phyloP scores from a whole-genome alignment of 2,329 filamentous ascomycete species.

The Diplodia scrobiculata region DNA sequence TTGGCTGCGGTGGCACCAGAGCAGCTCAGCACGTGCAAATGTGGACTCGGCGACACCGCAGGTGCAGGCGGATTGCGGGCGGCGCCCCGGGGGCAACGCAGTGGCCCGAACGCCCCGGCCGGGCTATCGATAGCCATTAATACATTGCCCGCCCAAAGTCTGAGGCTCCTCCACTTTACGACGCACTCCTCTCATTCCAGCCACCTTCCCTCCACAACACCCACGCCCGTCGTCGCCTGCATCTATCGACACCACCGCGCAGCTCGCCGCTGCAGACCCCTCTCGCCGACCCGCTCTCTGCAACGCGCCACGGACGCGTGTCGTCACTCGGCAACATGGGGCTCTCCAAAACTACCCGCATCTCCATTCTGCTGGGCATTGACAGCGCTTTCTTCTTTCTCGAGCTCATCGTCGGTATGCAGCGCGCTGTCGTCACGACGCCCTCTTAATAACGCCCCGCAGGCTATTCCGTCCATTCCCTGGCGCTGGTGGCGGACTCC shows the following conservation, averaged over 20 bases:
- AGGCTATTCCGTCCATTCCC: conserved; percentile 82
- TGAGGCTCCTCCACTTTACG: conserved; percentile 4
- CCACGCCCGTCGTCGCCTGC: background rate
- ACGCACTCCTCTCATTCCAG: background rate
- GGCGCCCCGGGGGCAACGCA: background rate
- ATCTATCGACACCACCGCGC: background rate
- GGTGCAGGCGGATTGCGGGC: background rate
- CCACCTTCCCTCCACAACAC: background rate
- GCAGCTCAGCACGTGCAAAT: background rate
- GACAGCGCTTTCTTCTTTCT: conserved; percentile 88
- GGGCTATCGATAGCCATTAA: conserved; percentile 23
- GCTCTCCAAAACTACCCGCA: conserved; percentile 89
- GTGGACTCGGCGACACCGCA: background rate
- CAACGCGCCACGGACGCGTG: conserved; percentile 12
- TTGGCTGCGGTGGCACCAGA: background rate
- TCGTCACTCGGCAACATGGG: conserved; percentile 60
- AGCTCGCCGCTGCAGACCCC: background rate
- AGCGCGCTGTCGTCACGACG: background rate
- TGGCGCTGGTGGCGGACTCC: conserved; percentile 92
- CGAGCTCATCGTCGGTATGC: conserved; percentile 72
- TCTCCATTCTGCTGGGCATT: conserved; percentile 88
- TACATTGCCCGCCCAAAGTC: conserved; percentile 6
- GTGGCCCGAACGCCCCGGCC: background rate
- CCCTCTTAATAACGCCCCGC: conserved; percentile 29
- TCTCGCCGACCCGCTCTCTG: background rate